Percentiles rank a stretch among this genome's conserved stretches.
Evolutionary conservation across 2,329 filamentous ascomycete species (phyloP).

Genomic region (Ampelomyces quisqualis): DNA sequence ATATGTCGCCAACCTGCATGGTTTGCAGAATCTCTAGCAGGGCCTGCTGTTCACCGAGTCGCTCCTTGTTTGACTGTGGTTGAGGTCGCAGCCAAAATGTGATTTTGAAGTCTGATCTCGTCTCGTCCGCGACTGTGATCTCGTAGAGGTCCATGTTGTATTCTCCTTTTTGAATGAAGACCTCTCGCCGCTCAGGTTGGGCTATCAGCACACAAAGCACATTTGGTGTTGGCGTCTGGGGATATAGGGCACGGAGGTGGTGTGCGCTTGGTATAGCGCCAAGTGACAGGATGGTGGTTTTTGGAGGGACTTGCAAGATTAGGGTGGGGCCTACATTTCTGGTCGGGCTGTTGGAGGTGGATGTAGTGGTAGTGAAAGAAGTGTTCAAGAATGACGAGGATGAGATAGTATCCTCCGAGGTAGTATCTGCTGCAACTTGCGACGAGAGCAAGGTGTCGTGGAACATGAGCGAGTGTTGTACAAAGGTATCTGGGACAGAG

Average conservation of each 20-base stretch:
- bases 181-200: constrained; percentile 64
- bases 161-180: constrained; percentile 66
- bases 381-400: constrained; percentile 40
- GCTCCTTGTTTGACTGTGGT: constrained; percentile 13
- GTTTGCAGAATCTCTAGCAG: constrained; percentile 47
- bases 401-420: constrained; percentile 33
- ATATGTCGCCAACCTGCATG: constrained; percentile 70
- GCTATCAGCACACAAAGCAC: constrained; percentile 78
- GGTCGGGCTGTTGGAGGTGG: constrained; percentile 25
- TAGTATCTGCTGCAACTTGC: constrained; percentile 43
- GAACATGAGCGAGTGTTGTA: constrained; percentile 73
- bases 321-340: constrained; percentile 12
- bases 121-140: constrained; percentile 73
- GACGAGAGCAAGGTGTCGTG: constrained; percentile 68
- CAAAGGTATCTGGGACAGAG: constrained; percentile 54
- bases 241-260: constrained; percentile 66
- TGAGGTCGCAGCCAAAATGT: constrained; percentile 73
- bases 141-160: constrained; percentile 48
- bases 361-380: constrained; percentile 39
- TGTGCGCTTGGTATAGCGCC: constrained; percentile 67
- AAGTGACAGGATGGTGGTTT: constrained; percentile 60
- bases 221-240: constrained; percentile 80
- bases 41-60: constrained; percentile 23
- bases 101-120: constrained; percentile 73
- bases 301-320: constrained; percentile 18